Evolutionary conservation across 1,284 basidiomycete genomes (phyloP).

Genomic region (Ustilago trichophora): DNA sequence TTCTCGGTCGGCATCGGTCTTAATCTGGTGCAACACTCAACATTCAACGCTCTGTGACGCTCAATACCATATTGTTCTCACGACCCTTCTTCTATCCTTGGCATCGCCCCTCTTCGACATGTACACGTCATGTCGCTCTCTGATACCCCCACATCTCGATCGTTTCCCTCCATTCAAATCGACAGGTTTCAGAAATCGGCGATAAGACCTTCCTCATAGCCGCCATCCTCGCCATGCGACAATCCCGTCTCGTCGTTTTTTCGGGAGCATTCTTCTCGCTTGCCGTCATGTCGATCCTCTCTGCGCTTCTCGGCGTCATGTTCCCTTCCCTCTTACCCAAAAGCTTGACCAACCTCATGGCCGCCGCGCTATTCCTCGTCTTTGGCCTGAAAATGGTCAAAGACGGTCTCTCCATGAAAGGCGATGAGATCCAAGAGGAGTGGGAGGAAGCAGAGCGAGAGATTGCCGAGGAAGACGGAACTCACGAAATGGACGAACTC

Average conservation of each 20-base stretch:
- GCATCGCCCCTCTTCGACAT: too few species aligned
- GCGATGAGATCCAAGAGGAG: conserved; percentile 71
- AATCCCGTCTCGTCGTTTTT: conserved; percentile 85
- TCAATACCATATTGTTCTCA: too few species aligned
- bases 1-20: too few species aligned
- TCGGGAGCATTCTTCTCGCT: conserved; percentile 87
- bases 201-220: conserved; percentile 99
- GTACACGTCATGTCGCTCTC: not conserved
- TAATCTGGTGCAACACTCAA: too few species aligned
- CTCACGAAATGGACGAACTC: conserved; percentile 73
- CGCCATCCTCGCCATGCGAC: conserved; percentile 95
- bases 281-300: conserved; percentile 77
- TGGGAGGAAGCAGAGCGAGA: conserved; percentile 75
- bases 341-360: conserved; percentile 78
- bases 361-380: conserved; percentile 71
- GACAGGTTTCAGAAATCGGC: conserved; percentile 71
- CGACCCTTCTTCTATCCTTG: too few species aligned
- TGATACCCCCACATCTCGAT: not conserved
- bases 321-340: conserved; percentile 61
- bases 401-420: conserved; percentile 55
- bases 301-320: conserved; percentile 60
- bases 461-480: conserved; percentile 83
- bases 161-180: not conserved
- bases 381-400: conserved; percentile 59
- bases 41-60: too few species aligned